Evolutionary conservation across 192 early-diverging fungal genomes (phyloP).

Genomic region (Rhizophagus prolifer): DNA sequence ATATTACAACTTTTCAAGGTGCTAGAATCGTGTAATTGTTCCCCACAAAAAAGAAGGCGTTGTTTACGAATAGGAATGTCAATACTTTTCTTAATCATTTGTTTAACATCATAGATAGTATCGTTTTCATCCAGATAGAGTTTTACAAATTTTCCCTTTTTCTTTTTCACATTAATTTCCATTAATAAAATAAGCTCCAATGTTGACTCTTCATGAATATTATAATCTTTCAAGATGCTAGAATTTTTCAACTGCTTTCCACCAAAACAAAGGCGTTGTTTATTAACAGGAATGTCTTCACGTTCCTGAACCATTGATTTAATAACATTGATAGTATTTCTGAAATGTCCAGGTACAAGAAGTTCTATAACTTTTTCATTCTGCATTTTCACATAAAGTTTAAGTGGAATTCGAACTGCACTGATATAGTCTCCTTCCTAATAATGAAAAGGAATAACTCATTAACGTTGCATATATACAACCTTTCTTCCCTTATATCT

Average conservation of each 20-base stretch:
- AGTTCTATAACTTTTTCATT: conserved; percentile 55
- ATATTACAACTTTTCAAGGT: conserved; percentile 73
- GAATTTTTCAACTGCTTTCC: neutral
- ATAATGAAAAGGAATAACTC: neutral
- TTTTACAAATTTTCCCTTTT: conserved; percentile 89
- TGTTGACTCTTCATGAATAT: neutral
- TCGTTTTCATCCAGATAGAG: conserved; percentile 70
- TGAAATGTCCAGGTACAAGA: conserved; percentile 56
- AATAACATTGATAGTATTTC: neutral
- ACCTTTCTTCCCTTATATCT: conserved; percentile 45
- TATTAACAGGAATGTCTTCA: neutral
- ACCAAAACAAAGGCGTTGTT: neutral
- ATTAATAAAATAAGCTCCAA: conserved; percentile 2
- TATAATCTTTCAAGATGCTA: neutral
- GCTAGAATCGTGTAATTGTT: conserved; percentile 69
- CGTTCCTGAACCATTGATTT: neutral
- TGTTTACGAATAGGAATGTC: conserved; percentile 71
- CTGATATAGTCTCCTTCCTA: neutral
- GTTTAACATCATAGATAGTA: conserved; percentile 72
- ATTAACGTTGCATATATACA: neutral
- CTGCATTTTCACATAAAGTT: conserved; percentile 71
- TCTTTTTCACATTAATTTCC: conserved; percentile 67
- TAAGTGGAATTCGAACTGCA: conserved; percentile 32
- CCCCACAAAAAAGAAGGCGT: conserved; percentile 71
- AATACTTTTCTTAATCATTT: conserved; percentile 75